phyloP scores from a whole-genome alignment of 2,329 filamentous ascomycete genomes.

The Colletotrichum lupini region DNA sequence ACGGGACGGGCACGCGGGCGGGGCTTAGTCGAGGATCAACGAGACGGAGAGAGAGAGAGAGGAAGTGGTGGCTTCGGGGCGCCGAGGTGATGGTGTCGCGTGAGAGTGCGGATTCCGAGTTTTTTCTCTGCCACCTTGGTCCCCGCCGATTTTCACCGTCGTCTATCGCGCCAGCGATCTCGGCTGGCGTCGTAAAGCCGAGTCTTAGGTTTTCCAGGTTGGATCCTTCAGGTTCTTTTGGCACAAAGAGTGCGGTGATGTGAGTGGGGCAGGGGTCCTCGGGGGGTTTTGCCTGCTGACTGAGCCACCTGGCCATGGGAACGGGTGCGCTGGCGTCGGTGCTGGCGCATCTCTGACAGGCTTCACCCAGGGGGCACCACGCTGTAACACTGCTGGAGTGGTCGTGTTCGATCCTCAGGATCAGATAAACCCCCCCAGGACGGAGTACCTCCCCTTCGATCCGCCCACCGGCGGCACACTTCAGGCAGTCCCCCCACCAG shows the following conservation, averaged over 20 bases:
- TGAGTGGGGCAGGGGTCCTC: not conserved
- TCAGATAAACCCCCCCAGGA: not conserved
- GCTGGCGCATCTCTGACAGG: not conserved
- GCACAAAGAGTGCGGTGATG: too few species aligned
- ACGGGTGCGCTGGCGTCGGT: not conserved
- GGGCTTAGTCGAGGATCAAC: not conserved
- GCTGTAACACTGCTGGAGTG: not conserved
- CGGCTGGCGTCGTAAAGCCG: conserved; percentile 11
- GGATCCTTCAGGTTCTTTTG: not conserved
- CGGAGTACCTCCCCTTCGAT: not conserved
- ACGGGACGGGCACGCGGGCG: not conserved
- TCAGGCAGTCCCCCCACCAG: not conserved
- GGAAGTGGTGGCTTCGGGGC: not conserved
- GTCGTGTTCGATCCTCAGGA: not conserved
- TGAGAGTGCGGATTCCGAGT: conserved; percentile 3
- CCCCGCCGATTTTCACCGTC: not conserved
- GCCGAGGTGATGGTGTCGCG: not conserved
- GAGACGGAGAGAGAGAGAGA: not conserved
- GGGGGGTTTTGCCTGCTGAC: not conserved
- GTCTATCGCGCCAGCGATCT: conserved; percentile 1
- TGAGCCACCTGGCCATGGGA: not conserved
- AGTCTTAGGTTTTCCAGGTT: not conserved
- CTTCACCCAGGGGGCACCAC: not conserved
- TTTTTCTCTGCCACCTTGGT: not conserved
- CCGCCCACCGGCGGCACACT: not conserved